phyloP scores from a whole-genome alignment of 78 protist species.

The Tieghemostelium lacteum region DNA sequence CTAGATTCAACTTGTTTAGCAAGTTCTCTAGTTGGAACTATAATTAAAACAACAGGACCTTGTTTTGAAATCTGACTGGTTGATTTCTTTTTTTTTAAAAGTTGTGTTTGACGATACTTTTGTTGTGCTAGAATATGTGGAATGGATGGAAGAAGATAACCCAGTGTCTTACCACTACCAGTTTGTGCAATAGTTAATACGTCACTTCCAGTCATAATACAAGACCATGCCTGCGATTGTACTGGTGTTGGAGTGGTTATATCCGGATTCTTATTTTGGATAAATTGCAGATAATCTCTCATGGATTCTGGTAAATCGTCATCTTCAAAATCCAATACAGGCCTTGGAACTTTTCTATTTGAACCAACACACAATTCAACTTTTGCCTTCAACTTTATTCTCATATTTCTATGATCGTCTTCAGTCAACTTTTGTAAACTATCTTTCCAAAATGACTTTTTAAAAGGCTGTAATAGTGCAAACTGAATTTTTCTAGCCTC shows the following conservation, averaged over 20 bases:
- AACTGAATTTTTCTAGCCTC: slow-evolving; percentile 39
- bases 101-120: neutral
- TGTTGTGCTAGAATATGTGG: slow-evolving; percentile 51
- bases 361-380: neutral
- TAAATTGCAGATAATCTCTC: slow-evolving; percentile 15
- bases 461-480: slow-evolving; percentile 8
- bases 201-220: slow-evolving; percentile 64
- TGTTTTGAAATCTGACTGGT: neutral
- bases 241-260: slow-evolving; percentile 88
- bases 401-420: slow-evolving; percentile 10
- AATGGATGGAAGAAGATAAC: slow-evolving; percentile 95
- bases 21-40: slow-evolving; percentile 99
- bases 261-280: slow-evolving; percentile 7
- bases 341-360: slow-evolving; percentile 35
- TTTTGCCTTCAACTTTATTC: slow-evolving; percentile 16
- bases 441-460: slow-evolving; percentile 17
- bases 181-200: slow-evolving; percentile 91
- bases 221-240: slow-evolving; percentile 72
- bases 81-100: neutral
- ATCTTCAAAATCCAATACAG: slow-evolving; percentile 23
- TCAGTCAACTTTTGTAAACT: neutral
- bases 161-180: slow-evolving; percentile 99
- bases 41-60: slow-evolving; percentile 96
- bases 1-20: slow-evolving; percentile 96
- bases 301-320: slow-evolving; percentile 27